These are phyloP conservation scores for Psidium guajava DNA, from an alignment of 345 rosid genomes.

Conservation along the genomic window DNA sequence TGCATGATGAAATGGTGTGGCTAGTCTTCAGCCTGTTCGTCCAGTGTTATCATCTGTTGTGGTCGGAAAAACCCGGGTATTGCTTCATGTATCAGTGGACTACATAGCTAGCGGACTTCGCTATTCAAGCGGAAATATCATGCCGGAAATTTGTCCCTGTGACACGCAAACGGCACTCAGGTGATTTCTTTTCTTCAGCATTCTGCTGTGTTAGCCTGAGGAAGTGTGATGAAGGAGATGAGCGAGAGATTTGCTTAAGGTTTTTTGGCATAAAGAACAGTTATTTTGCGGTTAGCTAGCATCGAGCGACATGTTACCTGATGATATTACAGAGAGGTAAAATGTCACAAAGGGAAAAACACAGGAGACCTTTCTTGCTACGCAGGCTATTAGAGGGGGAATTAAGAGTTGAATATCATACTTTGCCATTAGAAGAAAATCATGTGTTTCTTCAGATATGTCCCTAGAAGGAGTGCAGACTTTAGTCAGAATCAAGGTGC, in stretches of 20 bases:
- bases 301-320: neutral
- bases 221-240: neutral
- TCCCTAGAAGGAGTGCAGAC: neutral
- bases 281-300: neutral
- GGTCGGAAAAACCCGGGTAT: neutral
- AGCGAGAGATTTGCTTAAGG: neutral
- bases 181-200: too few relatives aligned
- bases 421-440: neutral
- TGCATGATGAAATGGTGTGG: neutral
- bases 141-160: too few relatives aligned
- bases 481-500: neutral
- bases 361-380: neutral
- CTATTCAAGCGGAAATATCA: neutral
- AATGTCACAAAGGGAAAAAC: neutral
- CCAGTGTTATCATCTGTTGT: neutral
- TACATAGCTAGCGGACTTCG: neutral
- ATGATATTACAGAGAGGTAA: neutral
- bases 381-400: neutral
- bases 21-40: neutral
- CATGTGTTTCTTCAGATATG: neutral
- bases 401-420: neutral
- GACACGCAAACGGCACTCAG: too few relatives aligned
- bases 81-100: neutral
- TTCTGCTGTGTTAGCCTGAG: neutral
- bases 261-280: neutral